Percentiles rank a stretch among this genome's conserved stretches.
These are phyloP conservation scores for Xerocomus nothofagi DNA, from an alignment of 1,284 basidiomycete species.

Conservation along the genomic window DNA sequence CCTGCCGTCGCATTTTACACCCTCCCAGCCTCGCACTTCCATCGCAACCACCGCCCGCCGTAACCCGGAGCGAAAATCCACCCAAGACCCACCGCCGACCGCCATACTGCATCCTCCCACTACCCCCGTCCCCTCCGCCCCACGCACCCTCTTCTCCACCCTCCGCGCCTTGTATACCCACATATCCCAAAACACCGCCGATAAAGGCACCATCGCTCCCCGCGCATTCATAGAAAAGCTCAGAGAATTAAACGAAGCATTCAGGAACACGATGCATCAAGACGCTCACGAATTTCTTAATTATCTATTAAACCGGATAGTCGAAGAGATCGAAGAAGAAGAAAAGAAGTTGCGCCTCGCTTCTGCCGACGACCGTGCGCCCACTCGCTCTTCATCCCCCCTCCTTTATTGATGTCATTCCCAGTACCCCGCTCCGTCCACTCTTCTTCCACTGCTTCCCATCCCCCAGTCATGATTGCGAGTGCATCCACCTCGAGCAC, in stretches of 20 bases:
- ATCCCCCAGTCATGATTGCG: slow-evolving; percentile 39
- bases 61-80: slow-evolving; percentile 51
- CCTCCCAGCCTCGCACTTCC: slow-evolving; percentile 26
- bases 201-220: slow-evolving; percentile 85
- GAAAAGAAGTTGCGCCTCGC: slow-evolving; percentile 51
- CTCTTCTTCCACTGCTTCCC: slow-evolving; percentile 49
- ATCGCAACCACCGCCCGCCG: slow-evolving; percentile 39
- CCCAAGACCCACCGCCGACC: slow-evolving; percentile 28
- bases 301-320: slow-evolving; percentile 89
- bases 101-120: slow-evolving; percentile 26
- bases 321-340: slow-evolving; percentile 87
- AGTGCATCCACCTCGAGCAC: slow-evolving; percentile 46
- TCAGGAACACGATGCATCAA: slow-evolving; percentile 86
- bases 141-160: slow-evolving; percentile 84
- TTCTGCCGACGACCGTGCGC: slow-evolving; percentile 35
- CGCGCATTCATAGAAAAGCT: slow-evolving; percentile 89
- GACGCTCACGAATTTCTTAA: slow-evolving; percentile 98
- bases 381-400: background rate
- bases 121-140: slow-evolving; percentile 54
- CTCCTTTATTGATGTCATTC: slow-evolving; percentile 5
- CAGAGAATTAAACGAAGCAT: slow-evolving; percentile 84
- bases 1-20: slow-evolving; percentile 14
- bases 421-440: slow-evolving; percentile 58
- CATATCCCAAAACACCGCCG: slow-evolving; percentile 71
- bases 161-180: slow-evolving; percentile 87